These are phyloP conservation scores for Zygoascus sp. DNA, from an alignment of 1,139 yeast species.

Conservation along the genomic window DNA sequence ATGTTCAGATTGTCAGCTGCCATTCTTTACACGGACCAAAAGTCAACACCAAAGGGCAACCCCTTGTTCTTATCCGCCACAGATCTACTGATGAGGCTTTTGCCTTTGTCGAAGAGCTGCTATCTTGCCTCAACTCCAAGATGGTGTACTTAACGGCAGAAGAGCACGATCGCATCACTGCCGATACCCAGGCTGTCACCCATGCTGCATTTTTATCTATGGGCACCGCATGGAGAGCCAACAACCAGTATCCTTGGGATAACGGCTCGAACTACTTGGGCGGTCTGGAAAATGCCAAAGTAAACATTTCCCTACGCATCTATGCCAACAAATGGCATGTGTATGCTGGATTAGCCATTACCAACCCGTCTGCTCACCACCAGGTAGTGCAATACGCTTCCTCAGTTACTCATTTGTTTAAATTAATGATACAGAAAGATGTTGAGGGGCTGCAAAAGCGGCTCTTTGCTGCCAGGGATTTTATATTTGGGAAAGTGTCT, in stretches of 20 bases:
- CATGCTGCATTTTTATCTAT: constrained; percentile 95
- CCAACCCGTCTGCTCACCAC: constrained; percentile 89
- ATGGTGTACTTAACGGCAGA: constrained; percentile 72
- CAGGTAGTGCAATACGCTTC: constrained; percentile 88
- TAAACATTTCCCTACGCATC: constrained; percentile 85
- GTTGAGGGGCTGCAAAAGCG: constrained; percentile 55
- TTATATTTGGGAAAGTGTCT: constrained; percentile 64
- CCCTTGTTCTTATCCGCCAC: constrained; percentile 79
- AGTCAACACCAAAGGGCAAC: constrained; percentile 86
- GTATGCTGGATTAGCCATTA: constrained; percentile 93
- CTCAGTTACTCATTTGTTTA: constrained; percentile 76
- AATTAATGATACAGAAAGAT: constrained; percentile 72
- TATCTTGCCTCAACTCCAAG: constrained; percentile 72
- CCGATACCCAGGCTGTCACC: constrained; percentile 97
- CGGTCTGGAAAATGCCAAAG: constrained; percentile 92
- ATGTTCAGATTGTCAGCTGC: constrained; percentile 75
- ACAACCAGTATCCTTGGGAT: constrained; percentile 89
- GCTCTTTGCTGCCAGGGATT: constrained; percentile 60
- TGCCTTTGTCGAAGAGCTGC: constrained; percentile 55
- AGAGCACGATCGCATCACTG: constrained; percentile 91
- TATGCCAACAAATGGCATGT: constrained; percentile 97
- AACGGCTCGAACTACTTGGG: constrained; percentile 75
- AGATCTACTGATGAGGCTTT: constrained; percentile 55
- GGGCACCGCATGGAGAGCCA: constrained; percentile 94
- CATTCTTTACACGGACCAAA: constrained; percentile 95